Conservation (phyloP, 495 filamentous ascomycete species). For the Hypomontagnella monticulosa region DNA sequence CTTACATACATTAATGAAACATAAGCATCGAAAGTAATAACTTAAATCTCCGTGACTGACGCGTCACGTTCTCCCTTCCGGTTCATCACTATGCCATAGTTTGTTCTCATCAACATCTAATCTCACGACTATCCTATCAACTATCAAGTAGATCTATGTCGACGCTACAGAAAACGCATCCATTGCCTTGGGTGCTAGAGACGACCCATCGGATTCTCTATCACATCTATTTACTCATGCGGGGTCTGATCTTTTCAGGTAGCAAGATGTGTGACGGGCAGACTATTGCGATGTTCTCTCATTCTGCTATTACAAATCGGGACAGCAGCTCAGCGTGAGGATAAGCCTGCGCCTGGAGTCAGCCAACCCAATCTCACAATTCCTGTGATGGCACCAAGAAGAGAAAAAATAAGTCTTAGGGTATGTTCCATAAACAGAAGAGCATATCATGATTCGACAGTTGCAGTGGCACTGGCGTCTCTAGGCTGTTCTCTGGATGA, state of each 20-base stretch:
- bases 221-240: conserved; percentile 36
- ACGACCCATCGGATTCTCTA: conserved; percentile 30
- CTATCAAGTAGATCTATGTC: conserved; percentile 4
- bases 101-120: conserved; percentile 19
- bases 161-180: conserved; percentile 19
- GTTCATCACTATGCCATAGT: conserved; percentile 22
- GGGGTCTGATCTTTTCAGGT: conserved; percentile 36
- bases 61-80: conserved; percentile 27
- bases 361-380: conserved; percentile 27
- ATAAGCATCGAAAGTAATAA: conserved; percentile 3
- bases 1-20: background rate
- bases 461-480: conserved; percentile 20
- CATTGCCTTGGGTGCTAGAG: conserved; percentile 21
- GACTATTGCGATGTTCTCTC: conserved; percentile 20
- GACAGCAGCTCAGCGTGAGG: conserved; percentile 13
- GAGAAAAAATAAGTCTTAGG: background rate
- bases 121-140: conserved; percentile 22
- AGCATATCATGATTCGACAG: conserved; percentile 27
- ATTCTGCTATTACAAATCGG: conserved; percentile 21
- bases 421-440: conserved; percentile 33
- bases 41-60: conserved; percentile 10
- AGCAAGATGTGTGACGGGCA: conserved; percentile 22
- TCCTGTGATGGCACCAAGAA: conserved; percentile 30
- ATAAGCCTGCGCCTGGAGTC: conserved; percentile 28
- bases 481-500: conserved; percentile 35